These are phyloP conservation scores for Cardiosporidium cionae DNA, from an alignment of 169 alveolate species.

Conservation along the genomic window DNA sequence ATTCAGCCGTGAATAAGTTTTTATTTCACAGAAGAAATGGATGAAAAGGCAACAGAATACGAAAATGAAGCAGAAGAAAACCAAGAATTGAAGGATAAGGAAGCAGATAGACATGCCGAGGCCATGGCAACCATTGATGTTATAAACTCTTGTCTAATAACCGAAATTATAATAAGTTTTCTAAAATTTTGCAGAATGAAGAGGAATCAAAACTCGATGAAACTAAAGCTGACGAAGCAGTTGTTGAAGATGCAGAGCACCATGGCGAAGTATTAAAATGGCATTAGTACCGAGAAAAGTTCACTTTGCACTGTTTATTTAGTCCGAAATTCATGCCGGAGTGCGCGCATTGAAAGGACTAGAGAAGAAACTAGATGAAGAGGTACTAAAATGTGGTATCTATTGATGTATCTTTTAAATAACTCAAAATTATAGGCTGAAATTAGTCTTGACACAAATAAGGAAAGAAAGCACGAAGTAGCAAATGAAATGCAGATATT, in stretches of 20 bases:
- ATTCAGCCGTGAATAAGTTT: background rate
- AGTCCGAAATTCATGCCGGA: background rate
- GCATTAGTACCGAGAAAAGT: background rate
- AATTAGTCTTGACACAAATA: no score
- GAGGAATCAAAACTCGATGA: background rate
- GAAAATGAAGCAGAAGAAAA: background rate
- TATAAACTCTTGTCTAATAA: no score
- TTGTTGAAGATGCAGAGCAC: background rate
- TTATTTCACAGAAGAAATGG: background rate
- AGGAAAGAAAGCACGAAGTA: no score
- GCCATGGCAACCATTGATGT: background rate
- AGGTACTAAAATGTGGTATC: background rate
- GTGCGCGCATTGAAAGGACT: background rate
- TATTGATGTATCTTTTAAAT: no score
- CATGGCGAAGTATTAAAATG: background rate
- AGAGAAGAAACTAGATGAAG: background rate
- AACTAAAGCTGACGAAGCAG: background rate
- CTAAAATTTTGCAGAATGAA: no score
- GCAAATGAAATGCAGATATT: no score
- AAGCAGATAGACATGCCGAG: background rate
- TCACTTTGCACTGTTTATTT: background rate
- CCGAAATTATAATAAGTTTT: no score
- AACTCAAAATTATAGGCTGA: no score
- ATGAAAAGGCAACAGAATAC: background rate
- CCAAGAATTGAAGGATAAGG: background rate